phyloP scores from a whole-genome alignment of 371 early-diverging fungal genomes.

The Mucor circinelloides region DNA sequence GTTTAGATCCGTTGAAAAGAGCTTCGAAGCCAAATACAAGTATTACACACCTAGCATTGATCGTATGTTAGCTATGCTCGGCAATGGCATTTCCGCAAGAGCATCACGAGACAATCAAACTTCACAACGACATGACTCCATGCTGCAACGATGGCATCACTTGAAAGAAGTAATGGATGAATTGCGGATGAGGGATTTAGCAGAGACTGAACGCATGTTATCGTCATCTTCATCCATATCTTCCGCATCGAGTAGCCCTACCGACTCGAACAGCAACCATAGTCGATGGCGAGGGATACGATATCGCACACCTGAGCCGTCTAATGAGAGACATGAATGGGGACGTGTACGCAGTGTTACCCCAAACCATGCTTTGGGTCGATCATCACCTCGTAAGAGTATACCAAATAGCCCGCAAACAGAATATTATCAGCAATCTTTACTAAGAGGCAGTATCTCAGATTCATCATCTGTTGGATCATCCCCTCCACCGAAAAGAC shows the following conservation, averaged over 20 bases:
- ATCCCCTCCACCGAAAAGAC: neutral
- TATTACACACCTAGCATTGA: slow-evolving; percentile 64
- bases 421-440: slow-evolving; percentile 1
- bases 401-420: neutral
- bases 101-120: slow-evolving; percentile 52
- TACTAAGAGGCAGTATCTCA: slow-evolving; percentile 16
- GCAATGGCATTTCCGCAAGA: slow-evolving; percentile 58
- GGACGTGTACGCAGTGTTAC: slow-evolving; percentile 15
- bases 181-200: slow-evolving; percentile 45
- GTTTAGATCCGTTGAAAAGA: slow-evolving; percentile 54
- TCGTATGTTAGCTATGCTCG: slow-evolving; percentile 61
- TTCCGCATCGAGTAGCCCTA: neutral
- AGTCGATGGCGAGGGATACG: slow-evolving; percentile 36
- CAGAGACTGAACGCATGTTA: slow-evolving; percentile 47
- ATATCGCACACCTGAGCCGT: slow-evolving; percentile 37
- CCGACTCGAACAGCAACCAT: slow-evolving; percentile 5
- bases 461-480: slow-evolving; percentile 20
- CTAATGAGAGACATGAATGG: neutral
- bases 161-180: slow-evolving; percentile 56
- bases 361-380: slow-evolving; percentile 14
- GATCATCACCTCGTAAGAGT: slow-evolving; percentile 7
- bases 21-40: slow-evolving; percentile 67
- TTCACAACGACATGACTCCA: slow-evolving; percentile 47
- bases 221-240: slow-evolving; percentile 1
- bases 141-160: slow-evolving; percentile 56